These are phyloP conservation scores for Colletotrichum gloeosporioides DNA, from an alignment of 2,329 filamentous ascomycete genomes.

Conservation along the genomic window DNA sequence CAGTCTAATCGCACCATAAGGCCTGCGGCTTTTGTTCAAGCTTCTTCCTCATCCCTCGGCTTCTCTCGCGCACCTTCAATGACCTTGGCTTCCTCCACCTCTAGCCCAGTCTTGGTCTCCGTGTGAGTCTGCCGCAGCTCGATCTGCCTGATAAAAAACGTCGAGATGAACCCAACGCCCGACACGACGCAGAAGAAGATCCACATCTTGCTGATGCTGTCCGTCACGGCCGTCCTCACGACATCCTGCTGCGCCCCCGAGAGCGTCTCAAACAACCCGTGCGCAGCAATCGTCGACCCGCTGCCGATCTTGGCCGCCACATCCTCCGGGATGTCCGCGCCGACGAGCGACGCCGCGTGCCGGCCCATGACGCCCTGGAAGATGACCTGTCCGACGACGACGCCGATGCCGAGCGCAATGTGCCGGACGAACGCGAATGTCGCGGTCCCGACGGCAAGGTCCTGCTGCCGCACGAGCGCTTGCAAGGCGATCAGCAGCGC, in stretches of 20 bases:
- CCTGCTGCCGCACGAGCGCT: slow-evolving; percentile 62
- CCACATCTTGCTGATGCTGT: slow-evolving; percentile 59
- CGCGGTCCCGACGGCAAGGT: slow-evolving; percentile 72
- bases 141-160: slow-evolving; percentile 52
- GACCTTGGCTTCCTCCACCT: not conserved
- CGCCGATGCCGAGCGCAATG: slow-evolving; percentile 69
- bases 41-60: not conserved
- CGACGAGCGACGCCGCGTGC: slow-evolving; percentile 53
- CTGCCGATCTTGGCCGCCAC: slow-evolving; percentile 60
- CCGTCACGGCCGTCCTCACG: slow-evolving; percentile 53
- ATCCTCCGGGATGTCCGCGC: slow-evolving; percentile 50
- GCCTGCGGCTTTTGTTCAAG: not conserved
- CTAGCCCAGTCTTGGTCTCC: slow-evolving; percentile 53
- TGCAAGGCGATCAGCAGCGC: slow-evolving; percentile 72
- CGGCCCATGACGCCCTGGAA: slow-evolving; percentile 77
- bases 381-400: slow-evolving; percentile 78
- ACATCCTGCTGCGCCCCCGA: slow-evolving; percentile 45
- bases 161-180: slow-evolving; percentile 51
- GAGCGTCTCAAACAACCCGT: slow-evolving; percentile 59
- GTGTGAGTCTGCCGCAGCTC: slow-evolving; percentile 58
- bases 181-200: slow-evolving; percentile 59
- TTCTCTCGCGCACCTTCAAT: not conserved
- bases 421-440: slow-evolving; percentile 73
- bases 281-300: slow-evolving; percentile 64
- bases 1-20: not conserved